A percentile compares a stretch with the other conserved stretches of the same genome.
Evolutionary conservation across 179 eudicot genomes (phyloP).

Genomic region (Sideroxylon spinosum): DNA sequence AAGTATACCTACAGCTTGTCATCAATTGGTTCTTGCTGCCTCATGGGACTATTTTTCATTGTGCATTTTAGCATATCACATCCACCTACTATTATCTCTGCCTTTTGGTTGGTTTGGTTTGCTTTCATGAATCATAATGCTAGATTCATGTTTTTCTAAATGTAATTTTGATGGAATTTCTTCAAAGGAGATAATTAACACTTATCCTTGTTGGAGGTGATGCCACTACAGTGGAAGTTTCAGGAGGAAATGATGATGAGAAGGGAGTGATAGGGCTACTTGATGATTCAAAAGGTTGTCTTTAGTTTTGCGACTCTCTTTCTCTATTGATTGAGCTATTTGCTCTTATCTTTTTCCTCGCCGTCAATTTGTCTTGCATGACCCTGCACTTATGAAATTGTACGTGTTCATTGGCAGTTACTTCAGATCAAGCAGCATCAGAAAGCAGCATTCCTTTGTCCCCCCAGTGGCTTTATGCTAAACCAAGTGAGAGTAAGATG

Average conservation of each 20-base stretch:
- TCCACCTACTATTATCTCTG: neutral
- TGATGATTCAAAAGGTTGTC: slow-evolving; percentile 72
- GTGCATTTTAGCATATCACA: neutral
- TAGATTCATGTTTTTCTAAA: neutral
- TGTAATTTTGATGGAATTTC: slow-evolving; percentile 1
- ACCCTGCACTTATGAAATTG: slow-evolving; percentile 4
- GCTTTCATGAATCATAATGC: neutral
- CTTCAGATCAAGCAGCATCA: slow-evolving; percentile 58
- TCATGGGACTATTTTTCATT: neutral
- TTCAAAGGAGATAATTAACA: neutral
- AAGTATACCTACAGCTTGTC: neutral
- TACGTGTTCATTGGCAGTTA: slow-evolving; percentile 5
- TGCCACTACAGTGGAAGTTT: slow-evolving; percentile 29
- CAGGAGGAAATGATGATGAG: slow-evolving; percentile 49
- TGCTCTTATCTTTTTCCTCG: neutral
- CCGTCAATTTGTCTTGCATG: neutral
- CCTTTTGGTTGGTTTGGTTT: neutral
- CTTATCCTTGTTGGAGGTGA: slow-evolving; percentile 6
- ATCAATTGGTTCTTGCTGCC: neutral
- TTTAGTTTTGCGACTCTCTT: neutral
- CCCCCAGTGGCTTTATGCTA: slow-evolving; percentile 95
- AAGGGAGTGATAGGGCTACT: slow-evolving; percentile 44
- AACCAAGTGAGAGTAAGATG: slow-evolving; percentile 69
- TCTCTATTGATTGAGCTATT: neutral
- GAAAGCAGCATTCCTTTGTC: slow-evolving; percentile 92